Conservation (phyloP, 805 yeast species). For the Teunomyces funiuensis region DNA sequence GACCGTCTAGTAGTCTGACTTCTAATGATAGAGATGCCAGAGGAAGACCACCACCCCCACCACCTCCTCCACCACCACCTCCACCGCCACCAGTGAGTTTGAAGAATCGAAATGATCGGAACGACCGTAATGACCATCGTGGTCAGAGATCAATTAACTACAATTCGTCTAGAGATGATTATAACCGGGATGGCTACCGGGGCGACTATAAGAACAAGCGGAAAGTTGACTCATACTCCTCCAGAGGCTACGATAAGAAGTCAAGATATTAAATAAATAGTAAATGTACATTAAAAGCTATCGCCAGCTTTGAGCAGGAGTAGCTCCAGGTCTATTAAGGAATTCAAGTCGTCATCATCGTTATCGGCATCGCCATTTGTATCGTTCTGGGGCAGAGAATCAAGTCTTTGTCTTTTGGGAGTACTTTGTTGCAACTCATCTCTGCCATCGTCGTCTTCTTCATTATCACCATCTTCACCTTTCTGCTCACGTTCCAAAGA, state of each 20-base stretch:
- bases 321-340: constrained; percentile 25
- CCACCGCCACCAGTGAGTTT: constrained; percentile 21
- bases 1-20: constrained; percentile 2
- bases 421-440: background rate
- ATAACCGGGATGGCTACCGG: constrained; percentile 5
- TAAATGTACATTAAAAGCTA: constrained; percentile 6
- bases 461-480: constrained; percentile 7
- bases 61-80: constrained; percentile 23
- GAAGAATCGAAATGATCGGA: constrained; percentile 11
- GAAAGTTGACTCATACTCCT: constrained; percentile 3
- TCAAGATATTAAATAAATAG: constrained; percentile 21
- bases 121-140: constrained; percentile 5
- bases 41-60: constrained; percentile 3
- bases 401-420: constrained; percentile 1
- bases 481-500: constrained; percentile 18
- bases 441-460: background rate
- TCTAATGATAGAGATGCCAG: background rate
- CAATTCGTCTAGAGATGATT: constrained; percentile 5
- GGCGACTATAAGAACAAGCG: constrained; percentile 7
- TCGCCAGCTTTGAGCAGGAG: constrained; percentile 20
- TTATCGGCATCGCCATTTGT: constrained; percentile 4
- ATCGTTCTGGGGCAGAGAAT: background rate
- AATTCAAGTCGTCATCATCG: constrained; percentile 22
- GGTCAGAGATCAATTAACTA: background rate
- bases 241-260: constrained; percentile 27